phyloP scores from a whole-genome alignment of 208 protist genomes.

The Trypanosoma platydactyli region DNA sequence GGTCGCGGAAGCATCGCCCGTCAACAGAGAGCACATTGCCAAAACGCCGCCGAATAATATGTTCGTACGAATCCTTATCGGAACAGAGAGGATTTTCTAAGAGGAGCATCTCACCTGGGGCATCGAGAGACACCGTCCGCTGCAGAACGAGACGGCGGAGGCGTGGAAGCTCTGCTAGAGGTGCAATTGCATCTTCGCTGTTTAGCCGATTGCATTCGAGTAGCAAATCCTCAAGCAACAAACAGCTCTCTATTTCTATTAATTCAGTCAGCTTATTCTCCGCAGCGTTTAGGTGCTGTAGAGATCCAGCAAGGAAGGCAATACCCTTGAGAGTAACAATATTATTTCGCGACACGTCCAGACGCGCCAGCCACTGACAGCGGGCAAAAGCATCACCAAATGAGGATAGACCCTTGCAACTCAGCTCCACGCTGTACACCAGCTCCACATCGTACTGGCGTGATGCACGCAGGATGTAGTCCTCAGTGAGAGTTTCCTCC shows the following conservation, averaged over 20 bases:
- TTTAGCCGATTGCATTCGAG: conserved; percentile 73
- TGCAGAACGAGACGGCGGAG: conserved; percentile 50
- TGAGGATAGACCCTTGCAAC: conserved; percentile 11
- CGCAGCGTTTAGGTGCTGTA: conserved; percentile 61
- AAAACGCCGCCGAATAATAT: conserved; percentile 32
- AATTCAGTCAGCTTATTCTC: conserved; percentile 69
- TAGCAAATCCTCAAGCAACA: conserved; percentile 34
- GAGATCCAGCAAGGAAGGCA: conserved; percentile 36
- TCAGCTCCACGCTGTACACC: conserved; percentile 39
- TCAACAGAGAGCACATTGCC: conserved; percentile 61
- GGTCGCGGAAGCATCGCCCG: conserved; percentile 25
- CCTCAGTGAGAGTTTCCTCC: conserved; percentile 37
- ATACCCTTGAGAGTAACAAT: conserved; percentile 60
- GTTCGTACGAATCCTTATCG: conserved; percentile 34
- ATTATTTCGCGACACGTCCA: conserved; percentile 71
- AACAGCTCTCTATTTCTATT: conserved; percentile 31
- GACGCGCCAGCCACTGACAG: conserved; percentile 40
- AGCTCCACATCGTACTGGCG: conserved; percentile 73
- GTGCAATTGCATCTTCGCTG: conserved; percentile 29
- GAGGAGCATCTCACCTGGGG: conserved; percentile 33
- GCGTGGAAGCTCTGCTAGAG: conserved; percentile 39
- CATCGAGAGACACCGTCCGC: conserved; percentile 40
- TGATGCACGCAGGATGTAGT: conserved; percentile 34
- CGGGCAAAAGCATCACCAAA: conserved; percentile 44
- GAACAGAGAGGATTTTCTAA: conserved; percentile 80